phyloP scores from a whole-genome alignment of 2,329 filamentous ascomycete species.

The Fulvia fulva region DNA sequence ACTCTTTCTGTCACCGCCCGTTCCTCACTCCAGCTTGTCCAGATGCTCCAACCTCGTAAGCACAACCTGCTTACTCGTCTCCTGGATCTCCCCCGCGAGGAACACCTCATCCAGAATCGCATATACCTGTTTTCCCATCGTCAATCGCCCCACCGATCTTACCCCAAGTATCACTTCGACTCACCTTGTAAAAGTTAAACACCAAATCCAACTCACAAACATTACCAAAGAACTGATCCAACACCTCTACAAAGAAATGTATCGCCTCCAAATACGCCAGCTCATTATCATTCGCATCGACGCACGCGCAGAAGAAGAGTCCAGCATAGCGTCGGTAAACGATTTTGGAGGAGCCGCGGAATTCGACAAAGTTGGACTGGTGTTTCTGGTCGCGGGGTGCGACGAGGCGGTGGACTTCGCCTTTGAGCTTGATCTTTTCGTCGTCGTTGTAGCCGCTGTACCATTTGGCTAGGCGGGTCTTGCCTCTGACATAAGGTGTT shows the following conservation, averaged over 20 bases:
- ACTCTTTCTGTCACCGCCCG: not conserved
- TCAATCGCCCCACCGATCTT: not conserved
- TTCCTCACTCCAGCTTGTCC: slow-evolving; percentile 80
- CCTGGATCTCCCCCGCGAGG: slow-evolving; percentile 93
- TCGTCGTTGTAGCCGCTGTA: slow-evolving; percentile 98
- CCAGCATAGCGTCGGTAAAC: slow-evolving; percentile 97
- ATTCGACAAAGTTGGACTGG: slow-evolving; percentile 98
- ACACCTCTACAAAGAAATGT: slow-evolving; percentile 98
- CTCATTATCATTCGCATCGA: slow-evolving; percentile 98
- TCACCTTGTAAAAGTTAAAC: slow-evolving; percentile 67
- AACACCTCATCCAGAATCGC: slow-evolving; percentile 98
- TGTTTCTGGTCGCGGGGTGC: slow-evolving; percentile 98
- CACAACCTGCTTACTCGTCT: slow-evolving; percentile 98
- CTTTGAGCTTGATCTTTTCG: slow-evolving; percentile 98
- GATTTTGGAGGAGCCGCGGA: slow-evolving; percentile 82
- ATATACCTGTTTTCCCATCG: slow-evolving; percentile 64
- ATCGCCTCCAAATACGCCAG: slow-evolving; percentile 94
- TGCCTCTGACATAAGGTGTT: slow-evolving; percentile 62
- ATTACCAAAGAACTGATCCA: slow-evolving; percentile 98
- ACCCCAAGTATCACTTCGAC: slow-evolving; percentile 19
- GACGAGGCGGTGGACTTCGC: slow-evolving; percentile 97
- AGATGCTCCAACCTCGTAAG: slow-evolving; percentile 89
- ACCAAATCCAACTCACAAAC: slow-evolving; percentile 94
- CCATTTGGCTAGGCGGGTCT: slow-evolving; percentile 98
- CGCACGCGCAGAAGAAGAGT: slow-evolving; percentile 98